phyloP scores from a whole-genome alignment of 768 basidiomycete genomes.

The Rhizopogon vesiculosus region DNA sequence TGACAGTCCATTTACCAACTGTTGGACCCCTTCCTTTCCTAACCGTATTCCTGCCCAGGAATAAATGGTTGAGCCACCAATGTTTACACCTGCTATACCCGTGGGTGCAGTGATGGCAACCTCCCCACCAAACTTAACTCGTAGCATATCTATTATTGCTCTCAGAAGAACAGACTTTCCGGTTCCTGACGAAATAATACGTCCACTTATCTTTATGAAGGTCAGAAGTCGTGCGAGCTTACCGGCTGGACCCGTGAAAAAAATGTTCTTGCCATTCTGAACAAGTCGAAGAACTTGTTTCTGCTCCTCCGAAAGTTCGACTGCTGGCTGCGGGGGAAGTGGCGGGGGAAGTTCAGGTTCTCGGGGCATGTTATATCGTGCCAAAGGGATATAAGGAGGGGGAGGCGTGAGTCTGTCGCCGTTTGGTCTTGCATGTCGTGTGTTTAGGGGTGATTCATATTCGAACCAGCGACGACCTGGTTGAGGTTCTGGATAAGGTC shows the following conservation, averaged over 20 bases:
- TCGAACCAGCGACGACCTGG: not conserved
- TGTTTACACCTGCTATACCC: constrained; percentile 64
- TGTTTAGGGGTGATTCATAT: not conserved
- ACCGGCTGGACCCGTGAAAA: constrained; percentile 79
- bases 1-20: constrained; percentile 34
- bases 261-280: constrained; percentile 52
- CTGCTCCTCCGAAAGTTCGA: constrained; percentile 37
- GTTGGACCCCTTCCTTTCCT: constrained; percentile 44
- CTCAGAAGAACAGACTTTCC: constrained; percentile 69
- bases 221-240: constrained; percentile 1
- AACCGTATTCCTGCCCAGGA: constrained; percentile 62
- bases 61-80: constrained; percentile 65
- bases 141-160: constrained; percentile 47
- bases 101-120: constrained; percentile 66
- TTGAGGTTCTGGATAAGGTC: not conserved
- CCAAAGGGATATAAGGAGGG: not conserved
- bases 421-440: not conserved
- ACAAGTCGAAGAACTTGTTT: constrained; percentile 38
- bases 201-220: not conserved
- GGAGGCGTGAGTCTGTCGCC: not conserved
- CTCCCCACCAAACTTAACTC: constrained; percentile 19
- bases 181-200: constrained; percentile 36
- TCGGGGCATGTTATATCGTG: not conserved
- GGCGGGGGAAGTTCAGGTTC: not conserved
- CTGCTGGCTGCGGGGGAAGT: constrained; percentile 3